Conservation (phyloP, 768 basidiomycete species). For the Pulveroboletus ravenelii region DNA sequence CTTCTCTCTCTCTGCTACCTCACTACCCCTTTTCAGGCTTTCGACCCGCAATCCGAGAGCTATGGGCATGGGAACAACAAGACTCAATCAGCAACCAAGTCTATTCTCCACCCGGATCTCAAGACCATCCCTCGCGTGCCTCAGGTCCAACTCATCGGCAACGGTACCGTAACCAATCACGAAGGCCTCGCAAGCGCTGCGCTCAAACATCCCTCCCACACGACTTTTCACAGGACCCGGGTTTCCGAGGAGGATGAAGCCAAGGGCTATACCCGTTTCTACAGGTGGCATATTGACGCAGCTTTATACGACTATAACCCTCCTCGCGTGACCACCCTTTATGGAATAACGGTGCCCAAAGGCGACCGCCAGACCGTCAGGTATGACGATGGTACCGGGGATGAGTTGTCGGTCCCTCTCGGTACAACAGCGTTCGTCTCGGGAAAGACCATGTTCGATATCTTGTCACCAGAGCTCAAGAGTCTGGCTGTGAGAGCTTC, state of each 20-base stretch:
- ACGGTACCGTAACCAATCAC: conserved; percentile 75
- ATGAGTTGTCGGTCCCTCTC: conserved; percentile 75
- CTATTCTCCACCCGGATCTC: conserved; percentile 83
- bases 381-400: conserved; percentile 86
- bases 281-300: conserved; percentile 91
- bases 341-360: conserved; percentile 67
- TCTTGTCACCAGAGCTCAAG: conserved; percentile 66
- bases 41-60: conserved; percentile 56
- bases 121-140: conserved; percentile 87
- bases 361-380: conserved; percentile 60
- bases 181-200: conserved; percentile 73
- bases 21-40: conserved; percentile 48
- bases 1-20: background rate
- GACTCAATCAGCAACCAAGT: conserved; percentile 66
- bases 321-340: conserved; percentile 82
- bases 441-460: conserved; percentile 80
- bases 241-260: conserved; percentile 72
- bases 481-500: conserved; percentile 72
- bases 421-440: conserved; percentile 85
- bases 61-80: conserved; percentile 92
- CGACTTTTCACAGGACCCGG: conserved; percentile 79
- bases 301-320: conserved; percentile 74
- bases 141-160: conserved; percentile 90
- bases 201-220: conserved; percentile 84
- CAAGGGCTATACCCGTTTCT: conserved; percentile 80